A percentile compares a stretch with the other conserved stretches of the same genome.
Conservation (phyloP, 768 basidiomycete genomes). For the Pholiota conissans region DNA sequence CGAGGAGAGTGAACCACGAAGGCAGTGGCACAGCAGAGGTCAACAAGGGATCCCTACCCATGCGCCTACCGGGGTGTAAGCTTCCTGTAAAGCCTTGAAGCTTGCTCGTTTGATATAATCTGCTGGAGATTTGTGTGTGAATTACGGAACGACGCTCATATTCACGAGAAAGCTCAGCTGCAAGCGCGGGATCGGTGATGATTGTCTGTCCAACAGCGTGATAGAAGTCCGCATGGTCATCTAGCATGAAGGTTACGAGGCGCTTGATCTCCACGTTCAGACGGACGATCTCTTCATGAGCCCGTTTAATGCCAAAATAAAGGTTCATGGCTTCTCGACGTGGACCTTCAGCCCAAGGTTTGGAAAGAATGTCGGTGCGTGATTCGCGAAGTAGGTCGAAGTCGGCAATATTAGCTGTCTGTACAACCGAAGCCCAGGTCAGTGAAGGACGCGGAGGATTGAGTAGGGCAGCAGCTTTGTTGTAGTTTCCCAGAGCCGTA, state of each 20-base stretch:
- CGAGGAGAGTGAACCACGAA: too few relatives aligned
- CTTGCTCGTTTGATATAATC: background rate
- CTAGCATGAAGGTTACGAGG: constrained; percentile 9
- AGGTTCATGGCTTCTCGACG: constrained; percentile 15
- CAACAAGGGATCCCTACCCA: background rate
- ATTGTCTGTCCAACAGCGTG: background rate
- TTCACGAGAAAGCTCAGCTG: background rate
- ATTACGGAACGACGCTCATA: background rate
- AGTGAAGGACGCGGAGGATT: constrained; percentile 16
- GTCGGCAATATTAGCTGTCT: constrained; percentile 17
- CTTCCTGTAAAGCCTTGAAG: background rate
- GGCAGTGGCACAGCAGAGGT: too few relatives aligned
- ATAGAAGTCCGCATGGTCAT: constrained; percentile 4
- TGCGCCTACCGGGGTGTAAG: background rate
- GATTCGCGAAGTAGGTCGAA: constrained; percentile 23
- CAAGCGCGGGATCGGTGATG: background rate
- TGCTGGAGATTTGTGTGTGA: background rate
- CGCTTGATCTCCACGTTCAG: constrained; percentile 18
- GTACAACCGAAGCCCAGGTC: constrained; percentile 20
- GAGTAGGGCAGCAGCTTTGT: constrained; percentile 20
- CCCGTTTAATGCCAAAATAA: constrained; percentile 17
- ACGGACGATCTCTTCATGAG: constrained; percentile 15
- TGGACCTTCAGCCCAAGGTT: constrained; percentile 18
- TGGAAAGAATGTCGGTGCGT: constrained; percentile 14
- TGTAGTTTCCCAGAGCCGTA: constrained; percentile 20